Percentiles rank a stretch among this genome's conserved stretches.
Evolutionary conservation across 1,139 yeast genomes (phyloP).

Genomic region (Yamadazyma spencermartinsiae): DNA sequence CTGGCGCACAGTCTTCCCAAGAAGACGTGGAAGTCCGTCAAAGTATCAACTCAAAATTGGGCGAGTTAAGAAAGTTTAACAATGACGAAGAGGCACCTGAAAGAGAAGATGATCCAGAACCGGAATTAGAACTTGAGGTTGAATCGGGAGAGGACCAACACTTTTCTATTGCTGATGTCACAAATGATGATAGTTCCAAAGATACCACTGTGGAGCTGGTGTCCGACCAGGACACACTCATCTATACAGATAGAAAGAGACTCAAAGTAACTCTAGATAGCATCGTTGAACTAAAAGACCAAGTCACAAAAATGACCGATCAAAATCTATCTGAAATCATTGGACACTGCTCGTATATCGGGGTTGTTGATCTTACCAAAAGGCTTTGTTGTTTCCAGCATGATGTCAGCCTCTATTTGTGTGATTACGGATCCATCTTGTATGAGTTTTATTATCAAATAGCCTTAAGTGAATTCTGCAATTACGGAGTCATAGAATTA

Average conservation of each 20-base stretch:
- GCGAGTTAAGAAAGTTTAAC: not conserved
- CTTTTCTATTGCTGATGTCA: slow-evolving; percentile 1
- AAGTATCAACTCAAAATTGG: not conserved
- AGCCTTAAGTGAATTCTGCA: slow-evolving; percentile 74
- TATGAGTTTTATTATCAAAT: slow-evolving; percentile 78
- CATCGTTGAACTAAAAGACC: slow-evolving; percentile 52
- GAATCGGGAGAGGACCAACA: slow-evolving; percentile 1
- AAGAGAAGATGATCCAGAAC: slow-evolving; percentile 2
- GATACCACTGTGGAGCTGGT: not conserved
- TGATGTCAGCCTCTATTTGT: slow-evolving; percentile 71
- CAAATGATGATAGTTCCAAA: not conserved
- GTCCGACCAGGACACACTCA: slow-evolving; percentile 2
- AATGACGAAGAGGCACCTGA: not conserved
- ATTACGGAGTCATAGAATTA: slow-evolving; percentile 67
- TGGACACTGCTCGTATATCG: slow-evolving; percentile 72
- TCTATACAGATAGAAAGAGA: slow-evolving; percentile 15
- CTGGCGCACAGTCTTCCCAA: too few species aligned
- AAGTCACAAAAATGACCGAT: slow-evolving; percentile 49
- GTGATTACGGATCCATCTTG: slow-evolving; percentile 76
- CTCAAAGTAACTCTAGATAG: slow-evolving; percentile 56
- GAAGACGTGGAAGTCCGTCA: not conserved
- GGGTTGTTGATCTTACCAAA: slow-evolving; percentile 71
- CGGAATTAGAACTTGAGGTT: not conserved
- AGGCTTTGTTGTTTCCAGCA: slow-evolving; percentile 81
- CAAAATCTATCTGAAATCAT: slow-evolving; percentile 64